These are phyloP conservation scores for Aspergillus quadricinctus DNA, from an alignment of 2,329 filamentous ascomycete genomes.

Conservation along the genomic window DNA sequence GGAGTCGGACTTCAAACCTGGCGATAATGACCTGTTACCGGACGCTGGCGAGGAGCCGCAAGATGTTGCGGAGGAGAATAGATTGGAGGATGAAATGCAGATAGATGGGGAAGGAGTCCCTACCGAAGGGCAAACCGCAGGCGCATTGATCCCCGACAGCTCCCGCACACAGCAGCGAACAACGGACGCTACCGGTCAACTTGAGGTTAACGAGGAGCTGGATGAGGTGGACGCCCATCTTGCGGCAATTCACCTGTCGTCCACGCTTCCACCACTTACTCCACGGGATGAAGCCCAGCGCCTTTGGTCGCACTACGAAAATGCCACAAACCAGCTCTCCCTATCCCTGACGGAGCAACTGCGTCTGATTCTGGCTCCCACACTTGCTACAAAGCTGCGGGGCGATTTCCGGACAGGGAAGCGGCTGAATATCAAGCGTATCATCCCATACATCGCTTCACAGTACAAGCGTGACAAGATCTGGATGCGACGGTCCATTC, in stretches of 20 bases:
- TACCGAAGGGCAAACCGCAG: slow-evolving; percentile 37
- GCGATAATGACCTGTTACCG: slow-evolving; percentile 56
- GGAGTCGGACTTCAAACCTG: slow-evolving; percentile 57
- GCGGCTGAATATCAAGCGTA: slow-evolving; percentile 97
- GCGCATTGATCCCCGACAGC: slow-evolving; percentile 53
- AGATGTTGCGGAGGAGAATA: slow-evolving; percentile 40
- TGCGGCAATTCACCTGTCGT: slow-evolving; percentile 67
- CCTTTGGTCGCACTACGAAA: slow-evolving; percentile 82
- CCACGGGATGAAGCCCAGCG: slow-evolving; percentile 59
- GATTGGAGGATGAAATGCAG: slow-evolving; percentile 46
- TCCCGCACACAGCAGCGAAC: slow-evolving; percentile 31
- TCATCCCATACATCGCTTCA: slow-evolving; percentile 98
- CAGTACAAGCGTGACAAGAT: slow-evolving; percentile 99
- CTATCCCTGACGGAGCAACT: slow-evolving; percentile 90
- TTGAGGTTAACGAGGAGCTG: slow-evolving; percentile 43
- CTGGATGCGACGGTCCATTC: slow-evolving; percentile 92
- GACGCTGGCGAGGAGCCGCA: slow-evolving; percentile 43
- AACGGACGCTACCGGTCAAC: slow-evolving; percentile 28
- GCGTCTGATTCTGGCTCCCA: slow-evolving; percentile 89
- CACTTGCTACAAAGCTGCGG: slow-evolving; percentile 90
- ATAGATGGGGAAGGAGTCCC: slow-evolving; percentile 31
- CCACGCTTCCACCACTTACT: slow-evolving; percentile 40
- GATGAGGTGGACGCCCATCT: slow-evolving; percentile 54
- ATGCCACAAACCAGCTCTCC: slow-evolving; percentile 77
- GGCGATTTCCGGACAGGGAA: slow-evolving; percentile 97